Evolutionary conservation across 495 filamentous ascomycete genomes (phyloP), one percentile per base, ranked within the genome.

Genomic region (Tetracladium setigerum): DNA sequence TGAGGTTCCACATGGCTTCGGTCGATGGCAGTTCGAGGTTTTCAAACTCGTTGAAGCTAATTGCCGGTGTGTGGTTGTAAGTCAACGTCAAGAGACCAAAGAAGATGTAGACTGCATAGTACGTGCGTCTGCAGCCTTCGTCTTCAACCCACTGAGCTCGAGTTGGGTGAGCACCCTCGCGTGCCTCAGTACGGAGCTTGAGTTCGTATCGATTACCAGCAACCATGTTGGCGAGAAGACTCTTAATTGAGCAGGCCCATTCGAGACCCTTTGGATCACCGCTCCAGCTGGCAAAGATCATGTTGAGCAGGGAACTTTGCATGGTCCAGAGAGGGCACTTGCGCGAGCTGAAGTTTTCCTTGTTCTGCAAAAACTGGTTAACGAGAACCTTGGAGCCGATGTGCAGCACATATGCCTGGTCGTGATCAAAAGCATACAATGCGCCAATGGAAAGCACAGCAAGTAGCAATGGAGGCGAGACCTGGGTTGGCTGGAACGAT

Each of bases 231-330:
- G 90, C 88, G 18, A 98, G 80, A 11, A 97, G 71, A 71, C 88
- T 91, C 78, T 96, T 97, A 66, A 97, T 96, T 1, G 92, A 96
- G 62, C 90, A 95, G 17, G 92, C 90, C 91, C 91, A 98, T 65
- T 98, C 92, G 6, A 98, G 75, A 17, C 94, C 94, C 67, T 97
- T 97, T 12, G 92, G 79, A 62, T 97, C 92, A 52, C 92, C 92
- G 62, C 94, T 97, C 92, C 92, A 98, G 73, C 91, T 96, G 32
- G 95, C 92, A 64, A 98, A 97, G 55, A 95, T 85, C 92, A 96
- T 97, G 72, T 98, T 98, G 38, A 98, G 72, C 41, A 98, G 71
- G 12, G 88, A 89, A 62, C 86, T 86, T 62, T 97, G 92, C 86
- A 97, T 97, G 32, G 89, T 87, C 89, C 91, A 97, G 24, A 98